These are phyloP conservation scores for Exophiala bonariae DNA, from an alignment of 2,329 filamentous ascomycete species.

Conservation along the genomic window DNA sequence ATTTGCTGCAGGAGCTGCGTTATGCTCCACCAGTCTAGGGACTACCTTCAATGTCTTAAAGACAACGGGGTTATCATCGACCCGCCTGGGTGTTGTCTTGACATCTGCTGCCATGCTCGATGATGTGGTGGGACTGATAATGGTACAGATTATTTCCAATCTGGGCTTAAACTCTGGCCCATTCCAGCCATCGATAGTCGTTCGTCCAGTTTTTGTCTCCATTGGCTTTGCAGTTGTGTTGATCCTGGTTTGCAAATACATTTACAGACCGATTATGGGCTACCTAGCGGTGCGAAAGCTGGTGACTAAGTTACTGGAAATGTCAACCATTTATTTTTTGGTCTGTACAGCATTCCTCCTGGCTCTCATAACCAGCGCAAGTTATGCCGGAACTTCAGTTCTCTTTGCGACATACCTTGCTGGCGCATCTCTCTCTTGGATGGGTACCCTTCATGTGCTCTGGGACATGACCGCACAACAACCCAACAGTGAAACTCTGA, in stretches of 20 bases:
- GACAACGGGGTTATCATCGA: constrained; percentile 59
- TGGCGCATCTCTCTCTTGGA: constrained; percentile 52
- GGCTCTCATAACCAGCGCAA: constrained; percentile 48
- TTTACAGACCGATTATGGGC: constrained; percentile 21
- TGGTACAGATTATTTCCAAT: constrained; percentile 73
- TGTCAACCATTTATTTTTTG: constrained; percentile 32
- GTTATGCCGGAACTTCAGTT: constrained; percentile 57
- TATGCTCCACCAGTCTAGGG: constrained; percentile 73
- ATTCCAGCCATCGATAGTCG: constrained; percentile 44
- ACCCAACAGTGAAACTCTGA: not conserved
- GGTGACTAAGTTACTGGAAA: constrained; percentile 23
- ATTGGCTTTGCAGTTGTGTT: constrained; percentile 35
- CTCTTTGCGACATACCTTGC: constrained; percentile 61
- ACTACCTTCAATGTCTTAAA: constrained; percentile 67
- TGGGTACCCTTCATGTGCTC: constrained; percentile 41
- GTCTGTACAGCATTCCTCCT: constrained; percentile 47
- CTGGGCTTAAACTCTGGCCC: constrained; percentile 47
- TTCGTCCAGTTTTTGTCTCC: constrained; percentile 54
- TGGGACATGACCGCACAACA: no score
- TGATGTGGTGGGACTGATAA: constrained; percentile 69
- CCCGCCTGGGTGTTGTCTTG: constrained; percentile 62
- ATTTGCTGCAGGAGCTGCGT: constrained; percentile 71
- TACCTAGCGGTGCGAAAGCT: not conserved
- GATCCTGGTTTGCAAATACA: constrained; percentile 30
- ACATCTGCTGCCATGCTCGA: constrained; percentile 78